Evolutionary conservation across 805 yeast species (phyloP).

Genomic region (Cyberlindnera maclurae): DNA sequence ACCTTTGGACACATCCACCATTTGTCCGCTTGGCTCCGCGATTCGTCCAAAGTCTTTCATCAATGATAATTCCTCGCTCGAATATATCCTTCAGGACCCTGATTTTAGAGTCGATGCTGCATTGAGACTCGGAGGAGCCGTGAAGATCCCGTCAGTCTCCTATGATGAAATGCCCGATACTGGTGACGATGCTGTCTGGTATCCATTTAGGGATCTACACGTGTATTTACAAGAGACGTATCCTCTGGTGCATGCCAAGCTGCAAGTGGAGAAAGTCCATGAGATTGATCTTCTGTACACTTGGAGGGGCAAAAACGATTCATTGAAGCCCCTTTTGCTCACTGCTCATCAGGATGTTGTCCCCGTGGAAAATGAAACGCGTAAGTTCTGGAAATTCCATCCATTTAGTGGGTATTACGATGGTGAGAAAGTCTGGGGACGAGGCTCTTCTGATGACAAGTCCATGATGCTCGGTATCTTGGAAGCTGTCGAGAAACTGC

Average conservation of each 20-base stretch:
- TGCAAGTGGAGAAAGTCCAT: constrained; percentile 52
- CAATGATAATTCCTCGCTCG: constrained; percentile 19
- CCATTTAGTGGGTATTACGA: constrained; percentile 67
- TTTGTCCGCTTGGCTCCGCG: constrained; percentile 10
- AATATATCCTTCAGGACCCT: constrained; percentile 28
- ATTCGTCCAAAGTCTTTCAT: constrained; percentile 23
- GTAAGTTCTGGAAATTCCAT: constrained; percentile 53
- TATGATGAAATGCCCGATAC: constrained; percentile 42
- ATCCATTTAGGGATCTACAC: constrained; percentile 32
- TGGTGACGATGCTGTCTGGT: constrained; percentile 28
- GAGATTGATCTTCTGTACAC: constrained; percentile 58
- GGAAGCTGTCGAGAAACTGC: constrained; percentile 51
- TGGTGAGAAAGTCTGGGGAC: constrained; percentile 57
- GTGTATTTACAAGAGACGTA: constrained; percentile 44
- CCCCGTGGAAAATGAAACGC: constrained; percentile 60
- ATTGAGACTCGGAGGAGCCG: constrained; percentile 45
- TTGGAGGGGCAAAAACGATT: constrained; percentile 46
- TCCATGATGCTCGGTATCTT: constrained; percentile 55
- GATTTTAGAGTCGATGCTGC: constrained; percentile 30
- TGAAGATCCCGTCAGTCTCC: constrained; percentile 58
- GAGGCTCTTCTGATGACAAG: constrained; percentile 74
- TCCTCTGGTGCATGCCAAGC: constrained; percentile 44
- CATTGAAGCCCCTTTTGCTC: constrained; percentile 56
- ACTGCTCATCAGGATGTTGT: constrained; percentile 84
- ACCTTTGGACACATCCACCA: constrained; percentile 4